Evolutionary conservation across 1,284 basidiomycete species (phyloP).

Genomic region (Porogramme epimiltina): DNA sequence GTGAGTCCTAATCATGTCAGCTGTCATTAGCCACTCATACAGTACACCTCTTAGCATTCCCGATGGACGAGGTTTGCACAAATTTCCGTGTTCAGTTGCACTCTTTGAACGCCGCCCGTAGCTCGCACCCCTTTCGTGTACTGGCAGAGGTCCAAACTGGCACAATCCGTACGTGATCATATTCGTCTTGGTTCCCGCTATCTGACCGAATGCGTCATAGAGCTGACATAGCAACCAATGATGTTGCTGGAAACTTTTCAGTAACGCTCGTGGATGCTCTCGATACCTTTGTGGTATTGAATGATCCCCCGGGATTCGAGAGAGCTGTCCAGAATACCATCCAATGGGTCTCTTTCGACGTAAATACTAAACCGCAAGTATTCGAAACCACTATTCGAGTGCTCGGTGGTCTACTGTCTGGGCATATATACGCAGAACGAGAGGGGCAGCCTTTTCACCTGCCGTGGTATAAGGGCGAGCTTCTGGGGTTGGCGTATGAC

Average conservation of each 20-base stretch:
- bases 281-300: constrained; percentile 80
- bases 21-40: neutral
- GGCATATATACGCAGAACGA: constrained; percentile 78
- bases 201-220: no score
- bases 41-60: constrained; percentile 62
- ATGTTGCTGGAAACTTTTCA: constrained; percentile 87
- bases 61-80: constrained; percentile 70
- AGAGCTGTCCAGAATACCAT: constrained; percentile 75
- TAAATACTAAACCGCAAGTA: constrained; percentile 89
- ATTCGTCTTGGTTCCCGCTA: no score
- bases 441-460: constrained; percentile 67
- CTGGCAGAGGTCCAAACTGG: constrained; percentile 81
- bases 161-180: constrained; percentile 68
- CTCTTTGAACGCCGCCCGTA: no score
- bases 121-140: constrained; percentile 87
- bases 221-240: constrained; percentile 73
- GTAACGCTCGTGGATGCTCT: constrained; percentile 82
- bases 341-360: constrained; percentile 80
- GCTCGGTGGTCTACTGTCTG: constrained; percentile 86
- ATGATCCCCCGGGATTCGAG: constrained; percentile 75
- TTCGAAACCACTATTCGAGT: constrained; percentile 92
- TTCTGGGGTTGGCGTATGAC: constrained; percentile 81
- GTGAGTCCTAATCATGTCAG: constrained; percentile 43
- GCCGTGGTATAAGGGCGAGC: constrained; percentile 76
- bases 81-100: neutral